phyloP scores from a whole-genome alignment of 352 stramenopile species.

The Phytophthora macrochlamydospora region DNA sequence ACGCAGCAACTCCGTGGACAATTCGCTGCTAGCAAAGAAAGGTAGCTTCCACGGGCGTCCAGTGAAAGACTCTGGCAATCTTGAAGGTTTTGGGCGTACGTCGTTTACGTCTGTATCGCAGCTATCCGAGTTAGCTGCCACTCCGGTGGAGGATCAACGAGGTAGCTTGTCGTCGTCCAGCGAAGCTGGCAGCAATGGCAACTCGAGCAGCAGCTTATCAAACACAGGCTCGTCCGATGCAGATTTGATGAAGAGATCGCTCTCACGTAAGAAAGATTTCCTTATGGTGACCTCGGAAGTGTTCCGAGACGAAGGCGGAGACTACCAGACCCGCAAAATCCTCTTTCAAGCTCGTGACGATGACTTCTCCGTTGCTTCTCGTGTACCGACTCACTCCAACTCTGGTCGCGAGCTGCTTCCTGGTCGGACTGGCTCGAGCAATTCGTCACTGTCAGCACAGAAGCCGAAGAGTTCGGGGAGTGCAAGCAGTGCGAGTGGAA shows the following conservation, averaged over 20 bases:
- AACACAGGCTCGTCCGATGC: constrained; percentile 47
- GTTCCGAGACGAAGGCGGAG: constrained; percentile 84
- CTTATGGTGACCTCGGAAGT: constrained; percentile 91
- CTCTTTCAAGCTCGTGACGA: constrained; percentile 86
- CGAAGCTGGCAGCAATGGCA: constrained; percentile 35
- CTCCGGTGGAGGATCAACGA: constrained; percentile 36
- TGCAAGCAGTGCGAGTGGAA: constrained; percentile 18
- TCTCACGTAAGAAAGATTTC: constrained; percentile 90
- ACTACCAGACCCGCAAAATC: constrained; percentile 90
- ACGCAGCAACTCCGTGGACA: constrained; percentile 57
- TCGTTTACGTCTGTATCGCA: constrained; percentile 79
- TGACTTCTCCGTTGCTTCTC: constrained; percentile 85
- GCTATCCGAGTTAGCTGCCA: constrained; percentile 52
- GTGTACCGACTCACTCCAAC: constrained; percentile 73
- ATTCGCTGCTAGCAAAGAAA: constrained; percentile 50
- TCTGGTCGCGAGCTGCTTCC: constrained; percentile 59
- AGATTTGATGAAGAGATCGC: constrained; percentile 82
- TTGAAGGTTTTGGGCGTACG: constrained; percentile 68
- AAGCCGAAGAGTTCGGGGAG: constrained; percentile 38
- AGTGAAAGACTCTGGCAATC: constrained; percentile 46
- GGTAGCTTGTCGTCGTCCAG: constrained; percentile 60
- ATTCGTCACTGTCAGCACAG: constrained; percentile 47
- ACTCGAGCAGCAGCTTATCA: constrained; percentile 30
- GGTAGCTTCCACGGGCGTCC: constrained; percentile 48
- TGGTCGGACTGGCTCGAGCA: constrained; percentile 39